Evolutionary conservation across 768 basidiomycete species (phyloP), one percentile per base, ranked within the genome.

Genomic region (Suillus weaverae): DNA sequence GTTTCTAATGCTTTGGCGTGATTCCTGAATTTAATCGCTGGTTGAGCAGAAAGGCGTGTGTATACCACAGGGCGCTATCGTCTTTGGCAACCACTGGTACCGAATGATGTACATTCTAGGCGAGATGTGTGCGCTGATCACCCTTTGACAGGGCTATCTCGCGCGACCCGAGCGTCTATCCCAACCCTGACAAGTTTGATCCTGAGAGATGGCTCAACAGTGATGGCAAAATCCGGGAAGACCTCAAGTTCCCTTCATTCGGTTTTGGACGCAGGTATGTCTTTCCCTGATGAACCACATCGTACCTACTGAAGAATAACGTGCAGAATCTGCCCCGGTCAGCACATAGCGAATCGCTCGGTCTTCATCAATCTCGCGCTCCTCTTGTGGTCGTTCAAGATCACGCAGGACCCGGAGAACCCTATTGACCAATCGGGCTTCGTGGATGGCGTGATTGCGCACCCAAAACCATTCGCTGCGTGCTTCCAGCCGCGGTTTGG

Each of bases 311-410:
- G 6, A 22, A 22, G 30, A 26, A 4, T 13, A 4, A 44, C 33
- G 61, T 26, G 13, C n/a, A 85, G 88, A n/a, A 80, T 89, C 6
- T 91, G 89, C 65, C 88, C 88, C 0, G 89, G 89, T 0, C 84
- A 85, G 68, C 82, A 88, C 71, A 83, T 91, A 38, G 89, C 74
- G 22, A 73, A 76, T 74, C 83, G 87, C 5, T 90, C 89, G 8
- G 74, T 91, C 3, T 89, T 88, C 69, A 78, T 91, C 67, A 90
- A 88, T 64, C 83, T 86, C 0, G 87, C 87, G 0, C 79, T 89
- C 16, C 75, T 87, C 2, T 73, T 89, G 39, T 90, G 89, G 87
- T 85, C 88, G 0, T 90, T 91, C 79, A 80, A 73, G 2, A 78
- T 92, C 30, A 77, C 76, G 4, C 70, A 83, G 35, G 85, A 89